Conservation (phyloP, 2,329 filamentous ascomycete genomes). For the Ascochyta koolunga region DNA sequence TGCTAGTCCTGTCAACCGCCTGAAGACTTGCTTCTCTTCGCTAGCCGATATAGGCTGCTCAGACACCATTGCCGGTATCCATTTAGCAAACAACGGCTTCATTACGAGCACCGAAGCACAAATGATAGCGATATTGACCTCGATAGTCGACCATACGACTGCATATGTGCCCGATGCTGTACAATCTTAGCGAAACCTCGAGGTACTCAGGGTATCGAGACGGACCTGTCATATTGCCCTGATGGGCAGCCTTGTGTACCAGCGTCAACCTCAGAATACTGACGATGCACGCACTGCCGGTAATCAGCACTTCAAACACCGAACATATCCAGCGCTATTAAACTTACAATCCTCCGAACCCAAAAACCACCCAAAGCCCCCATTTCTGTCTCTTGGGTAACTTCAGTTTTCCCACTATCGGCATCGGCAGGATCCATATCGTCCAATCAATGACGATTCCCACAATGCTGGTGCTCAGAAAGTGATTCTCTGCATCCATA, state of each 20-base stretch:
- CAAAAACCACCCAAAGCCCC: conserved; percentile 42
- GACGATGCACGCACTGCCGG: conserved; percentile 34
- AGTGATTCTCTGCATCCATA: conserved; percentile 32
- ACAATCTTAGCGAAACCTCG: background rate
- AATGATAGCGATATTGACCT: conserved; percentile 53
- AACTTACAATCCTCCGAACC: conserved; percentile 46
- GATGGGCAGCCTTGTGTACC: conserved; percentile 26
- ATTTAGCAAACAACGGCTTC: conserved; percentile 48
- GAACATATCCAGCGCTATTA: too few species aligned
- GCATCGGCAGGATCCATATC: conserved; percentile 42
- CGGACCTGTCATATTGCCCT: conserved; percentile 33
- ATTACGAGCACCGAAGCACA: conserved; percentile 53
- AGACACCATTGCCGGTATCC: conserved; percentile 42
- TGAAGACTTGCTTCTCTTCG: conserved; percentile 19
- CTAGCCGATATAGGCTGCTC: conserved; percentile 23
- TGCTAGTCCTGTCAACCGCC: conserved; percentile 21
- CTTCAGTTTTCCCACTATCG: conserved; percentile 35
- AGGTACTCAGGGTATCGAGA: background rate
- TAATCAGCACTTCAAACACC: background rate
- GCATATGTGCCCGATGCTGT: conserved; percentile 48
- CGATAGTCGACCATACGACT: conserved; percentile 50
- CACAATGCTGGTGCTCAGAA: conserved; percentile 32
- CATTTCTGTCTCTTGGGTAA: conserved; percentile 43
- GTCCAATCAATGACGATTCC: conserved; percentile 40
- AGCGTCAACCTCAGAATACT: conserved; percentile 38